These are phyloP conservation scores for Colletotrichum liaoningense DNA, from an alignment of 2,329 filamentous ascomycete genomes.

Conservation along the genomic window DNA sequence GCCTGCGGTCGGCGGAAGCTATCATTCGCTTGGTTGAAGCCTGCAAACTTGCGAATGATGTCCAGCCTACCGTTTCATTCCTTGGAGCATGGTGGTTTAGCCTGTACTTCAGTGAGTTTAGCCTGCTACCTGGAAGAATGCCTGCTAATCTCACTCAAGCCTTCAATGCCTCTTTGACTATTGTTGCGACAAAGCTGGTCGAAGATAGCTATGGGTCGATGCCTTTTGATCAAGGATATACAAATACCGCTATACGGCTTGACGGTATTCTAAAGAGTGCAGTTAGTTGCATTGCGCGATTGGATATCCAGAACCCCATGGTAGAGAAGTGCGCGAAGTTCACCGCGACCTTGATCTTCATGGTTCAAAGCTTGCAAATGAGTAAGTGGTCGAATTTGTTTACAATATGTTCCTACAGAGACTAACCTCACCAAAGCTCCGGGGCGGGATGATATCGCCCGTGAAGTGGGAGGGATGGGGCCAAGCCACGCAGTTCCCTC, in stretches of 20 bases:
- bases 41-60: slow-evolving; percentile 31
- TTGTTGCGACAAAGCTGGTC: slow-evolving; percentile 25
- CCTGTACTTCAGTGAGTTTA: slow-evolving; percentile 43
- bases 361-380: slow-evolving; percentile 10
- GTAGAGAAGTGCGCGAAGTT: slow-evolving; percentile 34
- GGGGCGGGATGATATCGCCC: not conserved
- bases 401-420: not conserved
- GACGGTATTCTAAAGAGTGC: slow-evolving; percentile 18
- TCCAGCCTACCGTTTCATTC: slow-evolving; percentile 30
- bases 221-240: not conserved
- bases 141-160: not conserved
- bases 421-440: not conserved
- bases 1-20: slow-evolving; percentile 39
- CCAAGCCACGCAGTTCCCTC: not conserved
- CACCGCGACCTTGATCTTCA: slow-evolving; percentile 15
- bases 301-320: slow-evolving; percentile 27
- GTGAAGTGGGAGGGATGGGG: not conserved
- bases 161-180: slow-evolving; percentile 27
- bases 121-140: not conserved
- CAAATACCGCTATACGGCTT: not conserved
- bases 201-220: not conserved
- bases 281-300: slow-evolving; percentile 9
- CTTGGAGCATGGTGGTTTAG: slow-evolving; percentile 48
- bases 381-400: not conserved
- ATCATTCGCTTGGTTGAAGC: slow-evolving; percentile 39